Evolutionary conservation across 164 flowering plant genomes (phyloP).

Genomic region (Piper betle): DNA sequence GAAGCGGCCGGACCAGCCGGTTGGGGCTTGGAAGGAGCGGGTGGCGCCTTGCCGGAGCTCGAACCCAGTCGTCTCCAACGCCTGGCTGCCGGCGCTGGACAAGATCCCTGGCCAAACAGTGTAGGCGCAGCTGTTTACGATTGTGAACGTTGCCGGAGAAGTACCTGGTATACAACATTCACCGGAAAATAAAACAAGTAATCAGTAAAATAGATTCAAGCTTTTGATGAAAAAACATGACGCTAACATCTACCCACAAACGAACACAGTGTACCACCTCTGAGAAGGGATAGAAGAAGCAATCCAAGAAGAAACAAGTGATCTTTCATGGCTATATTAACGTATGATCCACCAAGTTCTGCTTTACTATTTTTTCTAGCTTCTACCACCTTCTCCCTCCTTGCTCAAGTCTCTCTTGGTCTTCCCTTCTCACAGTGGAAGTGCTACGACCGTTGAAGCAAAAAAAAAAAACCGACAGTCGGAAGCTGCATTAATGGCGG

Average conservation of each 20-base stretch:
- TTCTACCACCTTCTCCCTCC: background rate
- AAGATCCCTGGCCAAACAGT: conserved; percentile 88
- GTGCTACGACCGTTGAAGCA: no score
- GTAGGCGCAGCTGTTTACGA: conserved; percentile 64
- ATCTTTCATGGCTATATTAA: background rate
- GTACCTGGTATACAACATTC: conserved; percentile 17
- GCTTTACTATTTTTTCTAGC: background rate
- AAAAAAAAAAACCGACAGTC: background rate
- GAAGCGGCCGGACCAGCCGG: conserved; percentile 89
- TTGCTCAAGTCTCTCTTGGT: background rate
- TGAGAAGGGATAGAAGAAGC: no score
- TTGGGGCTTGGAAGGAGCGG: conserved; percentile 47
- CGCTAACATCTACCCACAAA: background rate
- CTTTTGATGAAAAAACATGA: background rate
- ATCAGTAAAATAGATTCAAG: background rate
- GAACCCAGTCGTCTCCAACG: conserved; percentile 57
- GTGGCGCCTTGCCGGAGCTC: conserved; percentile 38
- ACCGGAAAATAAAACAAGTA: background rate
- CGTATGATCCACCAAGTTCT: background rate
- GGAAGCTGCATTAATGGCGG: conserved; percentile 7
- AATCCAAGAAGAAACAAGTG: background rate
- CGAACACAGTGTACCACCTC: background rate
- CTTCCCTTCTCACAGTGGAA: background rate
- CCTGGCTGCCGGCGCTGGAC: conserved; percentile 45
- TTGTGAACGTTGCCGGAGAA: conserved; percentile 53